Percentiles rank a stretch among this genome's conserved stretches.
Conservation (phyloP, 352 stramenopile genomes). For the Phytophthora pluvialis region DNA sequence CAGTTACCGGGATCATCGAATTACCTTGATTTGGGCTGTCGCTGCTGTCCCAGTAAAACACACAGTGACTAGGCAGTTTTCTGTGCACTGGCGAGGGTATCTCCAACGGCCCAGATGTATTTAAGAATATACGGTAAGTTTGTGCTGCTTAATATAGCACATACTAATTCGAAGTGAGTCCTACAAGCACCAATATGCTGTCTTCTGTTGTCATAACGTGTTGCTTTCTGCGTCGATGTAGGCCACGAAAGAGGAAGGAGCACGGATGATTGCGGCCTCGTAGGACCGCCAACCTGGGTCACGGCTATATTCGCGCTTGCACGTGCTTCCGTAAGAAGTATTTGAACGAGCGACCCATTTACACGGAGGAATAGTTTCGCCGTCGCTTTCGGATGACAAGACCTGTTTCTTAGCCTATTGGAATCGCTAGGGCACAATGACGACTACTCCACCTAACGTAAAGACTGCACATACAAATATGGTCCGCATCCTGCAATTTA, state of each 20-base stretch:
- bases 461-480: slow-evolving; percentile 9
- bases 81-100: background rate
- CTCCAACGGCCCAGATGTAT: background rate
- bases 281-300: background rate
- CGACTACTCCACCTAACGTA: background rate
- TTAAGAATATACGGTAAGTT: too few species aligned
- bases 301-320: slow-evolving; percentile 1
- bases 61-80: too few species aligned
- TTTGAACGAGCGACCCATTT: background rate
- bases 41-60: too few species aligned
- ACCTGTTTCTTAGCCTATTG: background rate
- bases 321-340: slow-evolving; percentile 1
- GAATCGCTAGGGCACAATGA: background rate
- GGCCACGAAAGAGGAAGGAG: background rate
- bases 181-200: too few species aligned
- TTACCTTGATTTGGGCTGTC: too few species aligned
- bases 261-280: background rate
- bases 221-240: background rate
- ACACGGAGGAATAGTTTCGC: slow-evolving; percentile 9
- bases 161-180: too few species aligned
- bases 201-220: background rate
- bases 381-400: slow-evolving; percentile 5
- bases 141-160: too few species aligned
- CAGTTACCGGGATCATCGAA: too few species aligned
- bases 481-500: slow-evolving; percentile 1